These are phyloP conservation scores for Acanthamoeba sp. DNA, from an alignment of 208 protist species.

Conservation along the genomic window DNA sequence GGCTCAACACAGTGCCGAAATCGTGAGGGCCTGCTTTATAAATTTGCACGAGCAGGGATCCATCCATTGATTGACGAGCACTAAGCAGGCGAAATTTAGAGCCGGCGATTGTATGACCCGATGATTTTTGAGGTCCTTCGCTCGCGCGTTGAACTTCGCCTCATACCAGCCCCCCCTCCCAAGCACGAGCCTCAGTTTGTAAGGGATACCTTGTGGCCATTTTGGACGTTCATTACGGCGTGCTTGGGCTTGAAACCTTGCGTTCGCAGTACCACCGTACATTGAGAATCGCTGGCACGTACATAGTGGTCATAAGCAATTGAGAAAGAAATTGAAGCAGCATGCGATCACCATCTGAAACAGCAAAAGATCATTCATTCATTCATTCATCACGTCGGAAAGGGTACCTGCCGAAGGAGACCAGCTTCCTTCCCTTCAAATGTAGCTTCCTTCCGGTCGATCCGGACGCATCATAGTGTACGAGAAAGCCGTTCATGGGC, in stretches of 20 bases:
- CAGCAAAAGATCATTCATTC: not conserved
- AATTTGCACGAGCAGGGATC: too few relatives aligned
- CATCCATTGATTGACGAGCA: too few relatives aligned
- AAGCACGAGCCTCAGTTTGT: not conserved
- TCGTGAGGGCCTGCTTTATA: too few relatives aligned
- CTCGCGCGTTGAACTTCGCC: too few relatives aligned
- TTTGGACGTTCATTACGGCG: conserved; percentile 32
- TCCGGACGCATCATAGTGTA: conserved; percentile 12
- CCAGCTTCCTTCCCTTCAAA: conserved; percentile 26
- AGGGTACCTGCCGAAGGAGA: conserved; percentile 40
- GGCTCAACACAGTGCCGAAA: too few relatives aligned
- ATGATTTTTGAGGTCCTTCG: too few relatives aligned
- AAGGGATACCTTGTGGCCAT: not conserved
- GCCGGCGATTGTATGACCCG: too few relatives aligned
- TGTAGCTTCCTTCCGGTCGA: conserved; percentile 38
- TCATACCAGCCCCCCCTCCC: not conserved
- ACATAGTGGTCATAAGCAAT: not conserved
- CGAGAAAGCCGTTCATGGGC: conserved; percentile 69
- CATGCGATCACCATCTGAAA: not conserved
- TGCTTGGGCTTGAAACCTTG: conserved; percentile 60
- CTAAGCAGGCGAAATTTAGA: too few relatives aligned
- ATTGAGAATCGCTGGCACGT: conserved; percentile 41
- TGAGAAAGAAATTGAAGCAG: not conserved
- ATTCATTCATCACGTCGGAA: not conserved
- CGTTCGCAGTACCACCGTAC: conserved; percentile 56